Evolutionary conservation across 306 rosid species (phyloP), one percentile per base, ranked within the genome.

Genomic region (Trifolium repens): DNA sequence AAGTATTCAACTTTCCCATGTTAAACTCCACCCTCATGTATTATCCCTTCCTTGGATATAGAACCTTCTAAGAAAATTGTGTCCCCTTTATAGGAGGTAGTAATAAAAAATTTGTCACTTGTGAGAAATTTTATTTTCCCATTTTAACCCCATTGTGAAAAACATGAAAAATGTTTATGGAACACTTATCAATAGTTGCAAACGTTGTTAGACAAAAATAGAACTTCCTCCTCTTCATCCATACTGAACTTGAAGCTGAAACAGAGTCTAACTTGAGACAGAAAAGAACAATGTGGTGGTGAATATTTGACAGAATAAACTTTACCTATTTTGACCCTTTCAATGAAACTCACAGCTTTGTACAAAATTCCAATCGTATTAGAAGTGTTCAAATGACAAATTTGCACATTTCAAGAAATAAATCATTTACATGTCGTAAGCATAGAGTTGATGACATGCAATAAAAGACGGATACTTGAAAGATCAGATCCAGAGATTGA

Each of bases 381-480:
- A 58, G n/a, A 65, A 57, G 65, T 54, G 72, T 75, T 57, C 75
- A 30, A 65, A 66, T 43, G 46, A 39, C 19, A 14, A 64, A 30
- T 68, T 70, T 67, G 72, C 78, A 66, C 67, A 79, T 43, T 39
- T 59, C 54, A 17, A 43, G 16, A 61, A 47, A 75, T 37, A n/a
- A 77, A 72, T 87, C 92, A 96, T 84, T 92, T 96, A 89, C 97
- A 92, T 76, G 97, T 80, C 88, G 84, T 85, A 55, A 90, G 88
- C 92, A 96, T 79, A 24, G 99, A 96, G 87, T 92, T 90, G 88
- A 96, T 85, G 80, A 96, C 94, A 75, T 92, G 99, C 93, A 89
- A 72, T 24, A 96, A 87, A 64, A 96, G 96, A 46, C 96, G 89
- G 73, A 89, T 72, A 63, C 90, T 82, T 0, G 92, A 75, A 19